These are phyloP conservation scores for Emericellopsis atlantica DNA, from an alignment of 2,329 filamentous ascomycete genomes.

Conservation along the genomic window DNA sequence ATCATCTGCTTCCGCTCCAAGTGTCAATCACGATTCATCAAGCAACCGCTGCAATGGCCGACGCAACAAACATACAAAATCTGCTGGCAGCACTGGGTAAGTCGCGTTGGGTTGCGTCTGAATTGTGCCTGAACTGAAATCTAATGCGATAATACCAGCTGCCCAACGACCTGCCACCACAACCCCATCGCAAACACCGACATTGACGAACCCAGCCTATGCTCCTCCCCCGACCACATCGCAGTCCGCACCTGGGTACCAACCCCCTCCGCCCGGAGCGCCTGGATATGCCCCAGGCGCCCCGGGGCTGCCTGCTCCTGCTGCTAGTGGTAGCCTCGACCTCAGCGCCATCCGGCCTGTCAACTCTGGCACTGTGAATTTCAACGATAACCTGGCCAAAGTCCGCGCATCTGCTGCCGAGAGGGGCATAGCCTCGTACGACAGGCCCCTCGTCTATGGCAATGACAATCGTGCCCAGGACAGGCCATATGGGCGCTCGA, in stretches of 20 bases:
- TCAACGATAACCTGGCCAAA: conserved; percentile 74
- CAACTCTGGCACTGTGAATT: conserved; percentile 69
- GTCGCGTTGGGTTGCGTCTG: conserved; percentile 6
- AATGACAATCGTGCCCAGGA: conserved; percentile 19
- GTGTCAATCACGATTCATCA: not conserved
- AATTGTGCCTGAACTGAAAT: too few relatives aligned
- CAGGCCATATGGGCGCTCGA: conserved; percentile 48
- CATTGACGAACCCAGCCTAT: conserved; percentile 22
- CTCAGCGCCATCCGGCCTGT: conserved; percentile 68
- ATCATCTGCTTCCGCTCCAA: not conserved
- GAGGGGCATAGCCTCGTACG: conserved; percentile 56
- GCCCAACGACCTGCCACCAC: conserved; percentile 29
- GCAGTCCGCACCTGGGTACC: conserved; percentile 18
- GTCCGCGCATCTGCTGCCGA: conserved; percentile 72
- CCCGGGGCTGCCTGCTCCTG: conserved; percentile 49
- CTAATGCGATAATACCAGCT: conserved; percentile 17
- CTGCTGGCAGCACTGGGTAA: conserved; percentile 36
- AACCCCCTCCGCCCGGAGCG: conserved; percentile 16
- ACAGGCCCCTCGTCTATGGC: conserved; percentile 37
- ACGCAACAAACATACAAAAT: conserved; percentile 28
- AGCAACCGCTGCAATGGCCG: conserved; percentile 16
- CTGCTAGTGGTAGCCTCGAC: conserved; percentile 65
- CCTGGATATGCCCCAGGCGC: conserved; percentile 11
- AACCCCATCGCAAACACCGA: conserved; percentile 28
- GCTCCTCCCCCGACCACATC: conserved; percentile 21